Evolutionary conservation across 176 grass and related monocot genomes (phyloP), one percentile per base, ranked within the genome.

Genomic region (sorghum (Sorghum bicolor)): DNA sequence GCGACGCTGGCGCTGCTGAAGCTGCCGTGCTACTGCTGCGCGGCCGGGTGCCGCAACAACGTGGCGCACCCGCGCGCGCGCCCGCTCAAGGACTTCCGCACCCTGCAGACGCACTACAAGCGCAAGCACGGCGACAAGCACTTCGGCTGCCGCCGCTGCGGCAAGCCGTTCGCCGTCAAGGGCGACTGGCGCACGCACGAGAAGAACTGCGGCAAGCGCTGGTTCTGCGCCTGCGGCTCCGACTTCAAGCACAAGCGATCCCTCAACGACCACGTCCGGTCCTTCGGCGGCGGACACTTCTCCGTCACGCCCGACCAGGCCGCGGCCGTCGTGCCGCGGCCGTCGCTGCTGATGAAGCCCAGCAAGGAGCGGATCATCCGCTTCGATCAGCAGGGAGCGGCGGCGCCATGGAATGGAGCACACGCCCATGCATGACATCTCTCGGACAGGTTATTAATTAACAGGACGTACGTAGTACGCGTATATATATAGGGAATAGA

Each of bases 121-220:
- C 86, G 96, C 83, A 99, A 99, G 91, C 96, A 99, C 74, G 96
- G 91, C 15, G 70, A 48, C 80, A 96, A 95, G 80, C 74, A 52
- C 26, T 99, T 99, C 86, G 75, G 63, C 55, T 99, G 96, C 87
- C 88, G 93, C 66, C 92, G 92, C 79, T 99, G 96, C 82, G 72
- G 43, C n/a, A 99, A 99, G 76, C 87, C 96, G 10, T 97, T 97
- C 85, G 95, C 95, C 41, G 95, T 97, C 60, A 89, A 92, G 81
- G 95, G 95, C 71, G 95, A 97, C 86, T 97, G 95, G 95, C 79
- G 95, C 66, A 97, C 95, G n/a, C 95, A 97, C 81, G 95, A 97
- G 84, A 97, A 97, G 90, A 97, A 97, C 85, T 97, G 95, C 78
- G 95, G 95, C 45, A 92, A 91, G 86, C 87, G 89, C 0, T 97